These are phyloP conservation scores for Colletotrichum navitas DNA, from an alignment of 2,329 filamentous ascomycete genomes.

Conservation along the genomic window DNA sequence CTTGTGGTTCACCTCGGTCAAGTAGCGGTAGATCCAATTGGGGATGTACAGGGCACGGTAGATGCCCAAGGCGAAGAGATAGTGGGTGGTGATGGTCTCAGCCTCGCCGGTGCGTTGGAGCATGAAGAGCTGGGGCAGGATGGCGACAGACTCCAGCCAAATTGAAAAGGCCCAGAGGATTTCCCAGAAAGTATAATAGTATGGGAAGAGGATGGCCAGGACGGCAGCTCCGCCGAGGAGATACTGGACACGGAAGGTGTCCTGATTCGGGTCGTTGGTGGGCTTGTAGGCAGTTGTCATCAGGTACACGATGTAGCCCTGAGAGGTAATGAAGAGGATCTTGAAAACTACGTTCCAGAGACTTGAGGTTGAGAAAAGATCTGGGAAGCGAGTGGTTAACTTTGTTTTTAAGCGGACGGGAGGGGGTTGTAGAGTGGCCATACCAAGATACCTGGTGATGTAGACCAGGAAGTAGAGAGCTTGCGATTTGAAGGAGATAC, in stretches of 20 bases:
- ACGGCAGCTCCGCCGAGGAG: slow-evolving; percentile 84
- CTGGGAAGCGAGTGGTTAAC: slow-evolving; percentile 57
- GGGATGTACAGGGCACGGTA: slow-evolving; percentile 98
- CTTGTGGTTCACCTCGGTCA: slow-evolving; percentile 77
- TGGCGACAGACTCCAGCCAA: slow-evolving; percentile 97
- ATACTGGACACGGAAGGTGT: slow-evolving; percentile 98
- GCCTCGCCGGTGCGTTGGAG: slow-evolving; percentile 97
- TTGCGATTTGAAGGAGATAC: slow-evolving; percentile 99
- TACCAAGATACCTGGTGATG: slow-evolving; percentile 90
- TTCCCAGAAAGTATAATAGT: slow-evolving; percentile 85
- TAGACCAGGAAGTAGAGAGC: slow-evolving; percentile 95
- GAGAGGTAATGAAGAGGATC: slow-evolving; percentile 90
- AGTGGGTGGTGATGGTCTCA: slow-evolving; percentile 99
- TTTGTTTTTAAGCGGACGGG: not conserved
- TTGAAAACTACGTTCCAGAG: slow-evolving; percentile 97
- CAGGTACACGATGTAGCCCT: slow-evolving; percentile 95
- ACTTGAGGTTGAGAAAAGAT: slow-evolving; percentile 87
- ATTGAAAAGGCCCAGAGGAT: slow-evolving; percentile 98
- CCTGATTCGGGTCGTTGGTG: slow-evolving; percentile 95
- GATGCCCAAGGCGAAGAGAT: slow-evolving; percentile 90
- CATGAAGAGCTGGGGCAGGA: slow-evolving; percentile 98
- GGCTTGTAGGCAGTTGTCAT: slow-evolving; percentile 99
- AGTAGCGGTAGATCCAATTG: slow-evolving; percentile 96
- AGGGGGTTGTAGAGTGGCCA: slow-evolving; percentile 41
- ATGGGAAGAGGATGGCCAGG: slow-evolving; percentile 85